Conservation (phyloP, 129 eudicot species). For the Saposhnikovia divaricata region DNA sequence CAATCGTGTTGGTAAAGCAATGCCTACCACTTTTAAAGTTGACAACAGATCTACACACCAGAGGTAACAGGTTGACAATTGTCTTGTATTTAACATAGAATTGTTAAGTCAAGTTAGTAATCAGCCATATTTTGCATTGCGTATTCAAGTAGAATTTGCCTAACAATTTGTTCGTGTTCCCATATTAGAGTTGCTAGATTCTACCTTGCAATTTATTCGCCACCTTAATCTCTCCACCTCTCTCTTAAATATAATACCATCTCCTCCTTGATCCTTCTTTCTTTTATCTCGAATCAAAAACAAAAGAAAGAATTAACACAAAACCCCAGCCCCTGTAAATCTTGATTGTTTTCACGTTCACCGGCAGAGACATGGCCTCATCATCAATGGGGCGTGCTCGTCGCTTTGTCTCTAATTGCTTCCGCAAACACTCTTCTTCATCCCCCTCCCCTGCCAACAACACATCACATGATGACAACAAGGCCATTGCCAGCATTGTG, state of each 20-base stretch:
- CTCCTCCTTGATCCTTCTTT: background rate
- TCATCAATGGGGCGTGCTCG: slow-evolving; percentile 40
- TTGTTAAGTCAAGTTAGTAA: no score
- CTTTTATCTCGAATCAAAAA: background rate
- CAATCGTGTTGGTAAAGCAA: background rate
- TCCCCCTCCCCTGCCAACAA: slow-evolving; percentile 7
- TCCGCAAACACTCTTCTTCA: slow-evolving; percentile 31
- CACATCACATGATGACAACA: slow-evolving; percentile 8
- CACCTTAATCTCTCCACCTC: slow-evolving; percentile 35
- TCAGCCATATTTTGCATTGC: no score
- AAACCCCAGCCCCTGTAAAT: background rate
- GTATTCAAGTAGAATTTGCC: background rate
- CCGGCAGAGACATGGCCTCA: slow-evolving; percentile 23
- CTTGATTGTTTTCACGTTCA: slow-evolving; percentile 6
- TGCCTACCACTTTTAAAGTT: background rate
- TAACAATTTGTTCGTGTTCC: background rate
- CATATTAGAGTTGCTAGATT: background rate
- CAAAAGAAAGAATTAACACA: background rate
- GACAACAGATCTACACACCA: background rate
- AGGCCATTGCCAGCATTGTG: slow-evolving; percentile 34
- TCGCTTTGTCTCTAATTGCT: slow-evolving; percentile 40
- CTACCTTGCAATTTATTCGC: slow-evolving; percentile 27
- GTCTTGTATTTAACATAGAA: no score
- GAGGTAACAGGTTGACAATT: no score
- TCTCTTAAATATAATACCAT: background rate